Base-by-base conservation (phyloP, 1,284 basidiomycete species). In the Ustilago cynodontis region DNA sequence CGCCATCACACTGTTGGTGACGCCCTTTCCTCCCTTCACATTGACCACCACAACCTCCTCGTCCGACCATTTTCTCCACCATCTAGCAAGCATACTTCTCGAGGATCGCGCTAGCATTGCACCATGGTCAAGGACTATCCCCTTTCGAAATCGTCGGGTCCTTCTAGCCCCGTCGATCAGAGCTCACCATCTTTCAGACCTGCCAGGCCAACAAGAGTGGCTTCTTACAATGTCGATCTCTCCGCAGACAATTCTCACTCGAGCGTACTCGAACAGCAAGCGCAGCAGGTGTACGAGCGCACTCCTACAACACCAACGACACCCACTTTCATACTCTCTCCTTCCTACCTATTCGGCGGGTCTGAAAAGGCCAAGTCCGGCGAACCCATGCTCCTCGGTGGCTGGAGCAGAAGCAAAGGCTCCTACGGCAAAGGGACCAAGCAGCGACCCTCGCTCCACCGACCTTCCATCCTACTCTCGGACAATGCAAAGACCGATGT, bases 371-470 rank as follows among this genome's bases (percentile, higher is more conserved):
- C 22, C 18, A 63, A 69, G 60, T 22, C 49, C 14, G 60, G 55
- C 39, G 62, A 61, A n/a, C 56, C 50, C n/a, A 62, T 62, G 59
- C 56, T 65, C 18, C 59, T 65, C 16, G 69, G 63, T 18, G 69
- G 59, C 45, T 71, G 63, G 69, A 62, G 50, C 37, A 59, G 63
- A 5, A 50, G 53, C 59, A 71, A 52, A 13, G n/a, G 35, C 5
- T 41, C 56, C 4, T 59, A 62, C 2, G 41, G 24, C 41, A 59
- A 59, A 39, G 45, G 43, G 2, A 26, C 56, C 11, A 71, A 71
- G 64, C 69, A 59, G 28, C 54, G 64, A 24, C 69, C 69, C 9
- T 71, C 69, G 26, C 62, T 71, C 3, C 41, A 61, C 59, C 43
- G 41, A 2, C 69, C 63, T 31, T 51, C 43, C 13, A 50, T 35